phyloP scores from a whole-genome alignment of 1,284 basidiomycete species.

The Boletus sp. region DNA sequence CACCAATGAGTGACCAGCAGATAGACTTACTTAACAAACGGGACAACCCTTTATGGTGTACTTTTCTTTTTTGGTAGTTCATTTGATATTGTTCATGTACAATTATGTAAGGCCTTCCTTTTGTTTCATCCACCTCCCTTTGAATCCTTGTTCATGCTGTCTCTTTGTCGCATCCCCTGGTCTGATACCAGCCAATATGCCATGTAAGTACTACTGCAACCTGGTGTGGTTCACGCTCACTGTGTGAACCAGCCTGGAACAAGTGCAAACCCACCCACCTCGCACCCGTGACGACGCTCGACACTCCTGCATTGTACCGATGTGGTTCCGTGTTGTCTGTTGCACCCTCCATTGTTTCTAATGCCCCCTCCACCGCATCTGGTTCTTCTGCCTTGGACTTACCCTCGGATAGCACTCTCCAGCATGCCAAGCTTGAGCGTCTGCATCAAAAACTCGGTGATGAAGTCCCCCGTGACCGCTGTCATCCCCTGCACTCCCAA shows the following conservation, averaged over 20 bases:
- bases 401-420: constrained; percentile 35
- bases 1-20: constrained; percentile 26
- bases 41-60: too few relatives aligned
- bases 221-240: background rate
- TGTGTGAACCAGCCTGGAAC: constrained; percentile 17
- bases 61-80: constrained; percentile 8
- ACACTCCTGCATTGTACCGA: constrained; percentile 7
- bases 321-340: constrained; percentile 24
- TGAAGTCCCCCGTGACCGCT: constrained; percentile 57
- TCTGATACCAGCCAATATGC: too few relatives aligned
- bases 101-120: constrained; percentile 26
- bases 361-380: constrained; percentile 27
- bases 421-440: constrained; percentile 61
- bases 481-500: constrained; percentile 38
- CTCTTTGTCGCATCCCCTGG: background rate
- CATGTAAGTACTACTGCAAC: background rate
- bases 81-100: constrained; percentile 15
- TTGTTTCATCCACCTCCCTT: too few relatives aligned
- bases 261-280: constrained; percentile 36
- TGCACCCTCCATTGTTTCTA: constrained; percentile 29
- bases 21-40: constrained; percentile 25
- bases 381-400: constrained; percentile 18
- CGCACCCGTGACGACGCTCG: background rate
- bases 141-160: too few relatives aligned
- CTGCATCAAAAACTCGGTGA: constrained; percentile 61